Base-by-base conservation (phyloP, 352 stramenopile genomes). In the Phytophthora boehmeriae region DNA sequence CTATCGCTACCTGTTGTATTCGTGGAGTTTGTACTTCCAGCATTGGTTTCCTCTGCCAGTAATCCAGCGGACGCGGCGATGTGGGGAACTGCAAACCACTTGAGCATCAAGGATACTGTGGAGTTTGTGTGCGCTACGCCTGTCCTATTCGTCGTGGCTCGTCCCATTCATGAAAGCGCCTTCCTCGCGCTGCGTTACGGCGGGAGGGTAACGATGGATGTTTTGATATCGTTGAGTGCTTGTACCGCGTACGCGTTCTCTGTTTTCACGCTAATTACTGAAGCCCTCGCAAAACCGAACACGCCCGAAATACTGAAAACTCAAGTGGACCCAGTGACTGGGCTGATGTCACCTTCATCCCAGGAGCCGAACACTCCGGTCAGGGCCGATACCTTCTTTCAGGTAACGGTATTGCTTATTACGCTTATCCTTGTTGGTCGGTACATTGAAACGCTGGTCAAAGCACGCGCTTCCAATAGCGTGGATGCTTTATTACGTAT, bases 401-500 rank as follows among this genome's bases (percentile, higher is more conserved):
- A 92, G 35, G 76, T 90, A 30, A 89, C 75, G 1, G 77, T 80
- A 25, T 45, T 93, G 49, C 69, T 93, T 11, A 62, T 92, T 34
- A 80, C 83, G 45, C 70, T 93, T 16, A 88, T 93, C 28, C 53
- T 93, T 14, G 59, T 93, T n/a, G 85, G 80, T 0, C 75, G 83
- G 8, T 91, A 89, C 65, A 86, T 93, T 28, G 83, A 93, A 61
- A 86, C 83, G 38, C 75, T 79, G 19, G 83, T 86, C 19, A 92
- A 92, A 59, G 69, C 78, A 6, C 79, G 73, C 45, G 83, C 85
- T 13, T 89, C 85, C 6, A 85, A 83, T 55, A 91, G 78, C 34
- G 68, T 93, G 17, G 79, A 90, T 42, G 73, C 75, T 20, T 63
- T 93, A 28, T 54, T 91, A 28, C 75, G 78, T 13, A 86, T 91